phyloP scores from a whole-genome alignment of 306 rosid species.

The Acmispon strigosus region DNA sequence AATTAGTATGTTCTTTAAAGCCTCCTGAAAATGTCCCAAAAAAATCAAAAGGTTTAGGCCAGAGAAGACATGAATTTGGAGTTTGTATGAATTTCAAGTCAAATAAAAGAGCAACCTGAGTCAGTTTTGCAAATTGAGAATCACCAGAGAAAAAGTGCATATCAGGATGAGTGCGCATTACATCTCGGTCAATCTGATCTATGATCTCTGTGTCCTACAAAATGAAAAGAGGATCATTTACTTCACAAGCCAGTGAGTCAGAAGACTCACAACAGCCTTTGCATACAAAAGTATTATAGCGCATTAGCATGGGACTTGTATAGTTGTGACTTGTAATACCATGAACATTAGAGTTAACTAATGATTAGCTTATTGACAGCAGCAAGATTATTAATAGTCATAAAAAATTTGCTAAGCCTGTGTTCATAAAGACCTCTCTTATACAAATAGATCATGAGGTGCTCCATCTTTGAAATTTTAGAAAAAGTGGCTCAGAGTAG shows the following conservation, averaged over 20 bases:
- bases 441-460: background rate
- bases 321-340: background rate
- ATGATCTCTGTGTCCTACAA: constrained; percentile 90
- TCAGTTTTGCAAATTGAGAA: constrained; percentile 76
- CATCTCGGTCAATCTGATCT: constrained; percentile 97
- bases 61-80: background rate
- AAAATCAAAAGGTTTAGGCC: constrained; percentile 2
- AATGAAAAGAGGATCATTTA: constrained; percentile 20
- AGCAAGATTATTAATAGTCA: background rate
- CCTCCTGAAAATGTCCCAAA: constrained; percentile 59
- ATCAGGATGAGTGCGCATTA: constrained; percentile 98
- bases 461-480: background rate
- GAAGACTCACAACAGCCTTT: background rate
- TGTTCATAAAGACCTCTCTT: background rate
- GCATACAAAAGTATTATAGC: background rate
- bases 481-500: background rate
- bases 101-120: constrained; percentile 52
- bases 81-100: constrained; percentile 1
- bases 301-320: background rate
- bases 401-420: background rate
- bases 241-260: background rate
- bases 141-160: constrained; percentile 93
- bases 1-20: constrained; percentile 73
- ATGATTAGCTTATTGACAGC: background rate
- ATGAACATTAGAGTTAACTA: background rate